phyloP scores from a whole-genome alignment of 192 early-diverging fungal genomes.

The Mortierella hygrophila region DNA sequence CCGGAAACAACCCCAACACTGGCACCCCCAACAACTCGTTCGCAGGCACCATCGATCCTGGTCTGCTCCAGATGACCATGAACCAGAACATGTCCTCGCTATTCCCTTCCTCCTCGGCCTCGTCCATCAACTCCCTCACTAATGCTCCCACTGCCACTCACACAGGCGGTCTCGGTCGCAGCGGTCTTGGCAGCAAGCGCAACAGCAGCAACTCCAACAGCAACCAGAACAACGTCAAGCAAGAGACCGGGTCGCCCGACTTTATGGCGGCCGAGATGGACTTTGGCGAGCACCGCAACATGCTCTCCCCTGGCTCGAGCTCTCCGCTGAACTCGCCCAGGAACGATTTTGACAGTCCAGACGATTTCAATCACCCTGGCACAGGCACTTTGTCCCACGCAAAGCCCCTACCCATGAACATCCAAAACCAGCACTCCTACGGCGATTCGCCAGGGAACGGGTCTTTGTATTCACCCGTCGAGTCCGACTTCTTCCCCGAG shows the following conservation, averaged over 20 bases:
- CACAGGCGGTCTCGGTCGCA: constrained; percentile 16
- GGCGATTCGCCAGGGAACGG: constrained; percentile 56
- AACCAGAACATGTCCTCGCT: constrained; percentile 41
- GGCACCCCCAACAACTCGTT: constrained; percentile 44
- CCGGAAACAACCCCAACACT: constrained; percentile 9
- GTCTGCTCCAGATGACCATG: constrained; percentile 52
- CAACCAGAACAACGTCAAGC: constrained; percentile 37
- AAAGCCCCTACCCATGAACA: constrained; percentile 47
- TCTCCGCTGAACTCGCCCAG: constrained; percentile 55
- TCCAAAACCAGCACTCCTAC: constrained; percentile 42
- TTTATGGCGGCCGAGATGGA: constrained; percentile 56
- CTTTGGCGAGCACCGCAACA: constrained; percentile 48
- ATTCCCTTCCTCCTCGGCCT: constrained; percentile 46
- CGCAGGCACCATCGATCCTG: constrained; percentile 52
- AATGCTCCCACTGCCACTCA: constrained; percentile 2
- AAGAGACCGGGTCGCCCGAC: constrained; percentile 56
- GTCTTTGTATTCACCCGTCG: constrained; percentile 49
- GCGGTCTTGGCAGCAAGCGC: constrained; percentile 34
- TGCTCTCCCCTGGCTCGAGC: constrained; percentile 55
- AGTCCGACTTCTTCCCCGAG: constrained; percentile 53
- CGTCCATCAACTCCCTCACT: constrained; percentile 29
- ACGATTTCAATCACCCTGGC: constrained; percentile 39
- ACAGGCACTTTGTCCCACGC: constrained; percentile 10
- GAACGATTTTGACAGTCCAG: constrained; percentile 54
- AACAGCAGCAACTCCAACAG: constrained; percentile 33